Percentiles rank a stretch among this genome's conserved stretches.
Conservation (phyloP, 306 rosid species). For the Prunus davidiana region DNA sequence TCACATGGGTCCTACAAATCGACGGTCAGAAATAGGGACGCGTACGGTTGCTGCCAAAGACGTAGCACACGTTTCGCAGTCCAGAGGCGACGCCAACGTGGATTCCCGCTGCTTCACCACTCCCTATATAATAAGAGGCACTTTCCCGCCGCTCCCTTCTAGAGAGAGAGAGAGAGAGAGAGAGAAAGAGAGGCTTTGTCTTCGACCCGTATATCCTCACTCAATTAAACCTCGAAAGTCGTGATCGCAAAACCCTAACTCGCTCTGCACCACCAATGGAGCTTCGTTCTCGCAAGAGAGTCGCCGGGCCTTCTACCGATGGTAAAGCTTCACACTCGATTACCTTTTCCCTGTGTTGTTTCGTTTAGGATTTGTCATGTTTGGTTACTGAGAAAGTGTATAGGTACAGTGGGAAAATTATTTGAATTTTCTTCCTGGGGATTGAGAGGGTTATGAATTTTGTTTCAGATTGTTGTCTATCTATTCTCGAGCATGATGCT, state of each 20-base stretch:
- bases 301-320: slow-evolving; percentile 9
- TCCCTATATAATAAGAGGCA: not conserved
- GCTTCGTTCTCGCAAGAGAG: slow-evolving; percentile 47
- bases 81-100: not conserved
- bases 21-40: not conserved
- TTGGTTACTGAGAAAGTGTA: not conserved
- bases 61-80: not conserved
- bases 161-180: too few relatives aligned
- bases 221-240: not conserved
- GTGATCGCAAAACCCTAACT: slow-evolving; percentile 10
- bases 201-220: not conserved
- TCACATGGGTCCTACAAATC: not conserved
- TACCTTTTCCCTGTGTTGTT: not conserved
- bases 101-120: not conserved
- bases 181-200: not conserved
- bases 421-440: not conserved
- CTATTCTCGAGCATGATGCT: not conserved
- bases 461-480: not conserved
- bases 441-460: not conserved
- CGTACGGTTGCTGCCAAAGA: not conserved
- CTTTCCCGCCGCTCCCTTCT: slow-evolving; percentile 46
- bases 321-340: slow-evolving; percentile 28
- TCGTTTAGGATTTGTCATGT: not conserved
- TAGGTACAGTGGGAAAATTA: not conserved
- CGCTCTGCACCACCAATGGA: slow-evolving; percentile 34